These are phyloP conservation scores for Pythium grandisporangium DNA, from an alignment of 352 stramenopile genomes.

Conservation along the genomic window DNA sequence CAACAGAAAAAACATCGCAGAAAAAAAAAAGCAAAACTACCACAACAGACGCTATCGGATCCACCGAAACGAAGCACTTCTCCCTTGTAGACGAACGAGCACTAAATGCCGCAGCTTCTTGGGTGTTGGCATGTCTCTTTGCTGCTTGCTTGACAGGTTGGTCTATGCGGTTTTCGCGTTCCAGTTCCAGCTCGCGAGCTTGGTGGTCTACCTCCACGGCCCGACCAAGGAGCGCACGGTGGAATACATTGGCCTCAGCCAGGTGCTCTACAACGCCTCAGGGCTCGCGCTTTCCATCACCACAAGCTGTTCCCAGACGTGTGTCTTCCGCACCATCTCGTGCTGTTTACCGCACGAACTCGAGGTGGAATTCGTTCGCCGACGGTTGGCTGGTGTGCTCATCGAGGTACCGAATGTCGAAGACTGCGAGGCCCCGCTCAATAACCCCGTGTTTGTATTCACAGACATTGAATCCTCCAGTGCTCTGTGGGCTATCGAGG, in stretches of 20 bases:
- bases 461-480: slow-evolving; percentile 64
- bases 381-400: not conserved
- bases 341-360: slow-evolving; percentile 19
- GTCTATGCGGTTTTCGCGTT: slow-evolving; percentile 40
- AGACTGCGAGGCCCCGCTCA: not conserved
- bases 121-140: no score
- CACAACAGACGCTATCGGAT: no score
- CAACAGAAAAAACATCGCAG: no score
- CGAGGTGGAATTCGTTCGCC: not conserved
- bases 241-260: slow-evolving; percentile 29
- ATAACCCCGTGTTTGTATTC: slow-evolving; percentile 50
- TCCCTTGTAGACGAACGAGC: no score
- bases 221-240: slow-evolving; percentile 4
- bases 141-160: slow-evolving; percentile 18
- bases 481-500: slow-evolving; percentile 35
- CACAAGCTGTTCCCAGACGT: slow-evolving; percentile 38
- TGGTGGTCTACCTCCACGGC: slow-evolving; percentile 24
- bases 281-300: slow-evolving; percentile 32
- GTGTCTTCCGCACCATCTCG: slow-evolving; percentile 23
- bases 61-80: no score
- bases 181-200: slow-evolving; percentile 36
- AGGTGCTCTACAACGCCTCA: slow-evolving; percentile 28
- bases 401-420: not conserved
- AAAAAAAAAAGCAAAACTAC: no score
- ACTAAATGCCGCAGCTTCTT: no score